phyloP scores from a whole-genome alignment of 441 rosid genomes.

The Sinapis alba region DNA sequence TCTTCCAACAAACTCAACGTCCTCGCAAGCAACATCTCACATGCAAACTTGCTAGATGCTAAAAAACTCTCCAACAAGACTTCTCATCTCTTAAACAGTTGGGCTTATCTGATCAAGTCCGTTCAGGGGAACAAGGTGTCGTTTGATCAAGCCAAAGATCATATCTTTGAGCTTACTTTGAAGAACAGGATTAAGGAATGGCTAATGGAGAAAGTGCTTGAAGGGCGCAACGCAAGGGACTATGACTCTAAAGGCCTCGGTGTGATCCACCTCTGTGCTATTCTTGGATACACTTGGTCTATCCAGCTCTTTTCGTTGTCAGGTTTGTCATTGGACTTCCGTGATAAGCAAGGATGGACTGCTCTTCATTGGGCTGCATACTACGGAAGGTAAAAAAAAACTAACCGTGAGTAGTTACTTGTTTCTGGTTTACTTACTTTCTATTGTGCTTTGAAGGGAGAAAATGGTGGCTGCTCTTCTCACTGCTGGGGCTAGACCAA shows the following conservation, averaged over 20 bases:
- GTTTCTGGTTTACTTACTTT: slow-evolving; percentile 27
- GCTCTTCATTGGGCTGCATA: slow-evolving; percentile 99
- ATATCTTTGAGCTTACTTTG: slow-evolving; percentile 63
- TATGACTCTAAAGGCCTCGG: slow-evolving; percentile 71
- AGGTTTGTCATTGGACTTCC: slow-evolving; percentile 74
- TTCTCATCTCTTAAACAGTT: slow-evolving; percentile 41
- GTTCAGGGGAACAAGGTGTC: slow-evolving; percentile 43
- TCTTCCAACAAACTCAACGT: slow-evolving; percentile 66
- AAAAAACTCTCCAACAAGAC: slow-evolving; percentile 61
- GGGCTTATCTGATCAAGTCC: slow-evolving; percentile 60
- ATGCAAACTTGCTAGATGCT: slow-evolving; percentile 58
- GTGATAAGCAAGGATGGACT: slow-evolving; percentile 95
- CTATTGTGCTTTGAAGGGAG: slow-evolving; percentile 59
- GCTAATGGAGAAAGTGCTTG: slow-evolving; percentile 80
- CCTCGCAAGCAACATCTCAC: slow-evolving; percentile 54
- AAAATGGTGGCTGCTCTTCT: slow-evolving; percentile 93
- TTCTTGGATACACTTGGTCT: slow-evolving; percentile 96
- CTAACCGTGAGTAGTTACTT: background rate
- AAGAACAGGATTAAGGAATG: slow-evolving; percentile 80
- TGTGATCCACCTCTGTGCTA: slow-evolving; percentile 85
- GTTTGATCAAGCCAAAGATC: slow-evolving; percentile 59
- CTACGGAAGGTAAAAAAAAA: slow-evolving; percentile 62
- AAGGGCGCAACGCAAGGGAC: slow-evolving; percentile 56
- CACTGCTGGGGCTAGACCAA: slow-evolving; percentile 90
- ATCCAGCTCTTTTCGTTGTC: slow-evolving; percentile 64